Conservation (phyloP, 2,329 filamentous ascomycete species). For the Trichoderma koningii region DNA sequence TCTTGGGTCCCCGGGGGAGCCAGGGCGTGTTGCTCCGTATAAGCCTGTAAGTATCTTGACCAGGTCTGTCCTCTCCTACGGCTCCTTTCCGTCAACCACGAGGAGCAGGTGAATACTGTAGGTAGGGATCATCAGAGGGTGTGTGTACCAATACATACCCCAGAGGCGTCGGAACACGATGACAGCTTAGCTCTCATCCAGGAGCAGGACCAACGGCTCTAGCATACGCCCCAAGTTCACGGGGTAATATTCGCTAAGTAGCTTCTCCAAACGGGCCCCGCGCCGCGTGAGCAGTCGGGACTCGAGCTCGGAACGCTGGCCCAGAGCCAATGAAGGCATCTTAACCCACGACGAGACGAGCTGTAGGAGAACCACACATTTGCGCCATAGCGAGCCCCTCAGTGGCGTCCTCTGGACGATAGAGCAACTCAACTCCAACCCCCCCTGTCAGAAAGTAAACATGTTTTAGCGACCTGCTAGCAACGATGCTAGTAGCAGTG, state of each 20-base stretch:
- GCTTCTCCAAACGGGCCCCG: not conserved
- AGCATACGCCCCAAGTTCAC: not conserved
- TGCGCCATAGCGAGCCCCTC: constrained; percentile 1
- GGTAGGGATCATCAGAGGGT: too few relatives aligned
- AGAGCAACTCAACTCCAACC: constrained; percentile 5
- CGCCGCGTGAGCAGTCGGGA: not conserved
- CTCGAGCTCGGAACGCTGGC: not conserved
- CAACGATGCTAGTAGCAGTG: constrained; percentile 9
- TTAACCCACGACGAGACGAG: constrained; percentile 7
- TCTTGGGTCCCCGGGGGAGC: not conserved
- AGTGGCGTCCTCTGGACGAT: constrained; percentile 11
- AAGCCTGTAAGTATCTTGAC: constrained; percentile 5
- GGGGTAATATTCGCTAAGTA: constrained; percentile 14
- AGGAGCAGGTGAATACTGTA: not conserved
- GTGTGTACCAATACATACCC: not conserved
- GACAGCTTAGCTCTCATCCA: constrained; percentile 9
- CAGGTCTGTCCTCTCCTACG: not conserved
- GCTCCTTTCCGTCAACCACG: not conserved
- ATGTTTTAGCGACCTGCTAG: constrained; percentile 8
- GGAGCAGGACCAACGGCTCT: not conserved
- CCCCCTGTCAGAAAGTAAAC: constrained; percentile 6
- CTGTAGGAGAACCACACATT: not conserved
- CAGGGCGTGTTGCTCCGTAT: constrained; percentile 5
- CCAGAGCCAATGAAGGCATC: not conserved
- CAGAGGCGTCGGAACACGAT: not conserved